Percentiles rank a stretch among this genome's conserved stretches.
Conservation (phyloP, 225 moss, liverwort and hornwort species). For the Pseudisothecium myosuroides region DNA sequence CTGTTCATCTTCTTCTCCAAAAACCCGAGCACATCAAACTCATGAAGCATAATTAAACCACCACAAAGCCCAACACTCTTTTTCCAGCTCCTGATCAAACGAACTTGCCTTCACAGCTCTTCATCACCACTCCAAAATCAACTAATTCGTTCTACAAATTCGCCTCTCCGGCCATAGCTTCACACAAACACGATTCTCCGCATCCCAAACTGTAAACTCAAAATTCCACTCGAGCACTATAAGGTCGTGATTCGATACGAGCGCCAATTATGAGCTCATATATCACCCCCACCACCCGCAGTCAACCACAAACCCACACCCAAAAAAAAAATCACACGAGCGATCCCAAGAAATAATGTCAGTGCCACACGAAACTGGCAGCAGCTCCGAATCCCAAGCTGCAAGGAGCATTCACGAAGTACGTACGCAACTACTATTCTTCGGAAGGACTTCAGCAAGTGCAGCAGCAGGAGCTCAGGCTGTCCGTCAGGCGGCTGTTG, state of each 20-base stretch:
- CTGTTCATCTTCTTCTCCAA: background rate
- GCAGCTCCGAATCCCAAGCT: background rate
- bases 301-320: background rate
- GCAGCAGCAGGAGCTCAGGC: background rate
- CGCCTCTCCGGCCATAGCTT: too few relatives aligned
- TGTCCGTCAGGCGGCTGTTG: background rate
- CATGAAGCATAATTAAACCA: background rate
- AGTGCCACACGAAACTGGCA: background rate
- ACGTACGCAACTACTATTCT: background rate
- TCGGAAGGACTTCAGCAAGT: background rate
- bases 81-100: background rate
- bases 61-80: background rate
- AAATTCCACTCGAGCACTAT: background rate
- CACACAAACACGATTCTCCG: background rate
- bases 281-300: background rate
- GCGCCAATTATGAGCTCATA: background rate
- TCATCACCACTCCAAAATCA: background rate
- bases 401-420: background rate
- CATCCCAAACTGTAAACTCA: background rate
- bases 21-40: background rate
- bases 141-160: background rate
- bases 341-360: background rate
- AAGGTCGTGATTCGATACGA: background rate
- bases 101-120: background rate
- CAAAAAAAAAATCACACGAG: too few relatives aligned